These are phyloP conservation scores for Leucogyrophana mollusca DNA, from an alignment of 768 basidiomycete species.

Conservation along the genomic window DNA sequence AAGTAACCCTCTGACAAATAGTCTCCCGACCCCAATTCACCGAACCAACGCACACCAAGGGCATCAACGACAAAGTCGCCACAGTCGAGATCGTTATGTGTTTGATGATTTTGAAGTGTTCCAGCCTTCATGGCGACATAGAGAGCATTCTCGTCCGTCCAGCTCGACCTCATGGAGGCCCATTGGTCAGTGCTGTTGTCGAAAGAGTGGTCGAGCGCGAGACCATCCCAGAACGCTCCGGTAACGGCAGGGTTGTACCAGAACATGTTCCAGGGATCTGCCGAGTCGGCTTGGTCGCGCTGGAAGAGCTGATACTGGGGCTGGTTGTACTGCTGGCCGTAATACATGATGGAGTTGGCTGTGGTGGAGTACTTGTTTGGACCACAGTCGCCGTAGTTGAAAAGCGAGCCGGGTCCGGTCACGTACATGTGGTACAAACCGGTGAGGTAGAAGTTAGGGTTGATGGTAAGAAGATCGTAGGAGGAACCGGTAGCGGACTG, in stretches of 20 bases:
- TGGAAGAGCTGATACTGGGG: slow-evolving; percentile 86
- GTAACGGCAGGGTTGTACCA: slow-evolving; percentile 86
- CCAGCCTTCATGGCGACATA: slow-evolving; percentile 92
- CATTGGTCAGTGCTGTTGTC: slow-evolving; percentile 71
- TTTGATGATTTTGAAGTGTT: slow-evolving; percentile 77
- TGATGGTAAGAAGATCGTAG: slow-evolving; percentile 67
- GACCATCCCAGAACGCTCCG: slow-evolving; percentile 91
- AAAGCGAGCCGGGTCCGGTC: slow-evolving; percentile 80
- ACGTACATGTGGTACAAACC: slow-evolving; percentile 90
- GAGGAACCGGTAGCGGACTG: slow-evolving; percentile 83
- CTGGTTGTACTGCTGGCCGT: slow-evolving; percentile 62
- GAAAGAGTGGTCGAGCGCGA: slow-evolving; percentile 83
- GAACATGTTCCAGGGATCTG: slow-evolving; percentile 86
- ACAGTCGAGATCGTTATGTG: slow-evolving; percentile 91
- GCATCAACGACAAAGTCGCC: slow-evolving; percentile 97
- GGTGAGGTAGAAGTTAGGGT: slow-evolving; percentile 70
- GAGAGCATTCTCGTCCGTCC: slow-evolving; percentile 83
- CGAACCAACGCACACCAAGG: slow-evolving; percentile 90
- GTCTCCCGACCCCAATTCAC: slow-evolving; percentile 89
- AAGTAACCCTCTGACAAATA: slow-evolving; percentile 83
- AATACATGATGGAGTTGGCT: slow-evolving; percentile 85
- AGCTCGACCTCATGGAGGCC: slow-evolving; percentile 88
- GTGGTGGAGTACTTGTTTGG: slow-evolving; percentile 96
- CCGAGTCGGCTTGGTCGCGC: slow-evolving; percentile 80
- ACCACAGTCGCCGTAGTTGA: slow-evolving; percentile 61